These are phyloP conservation scores for Fusarium sp. DNA, from an alignment of 2,329 filamentous ascomycete species.

Conservation along the genomic window DNA sequence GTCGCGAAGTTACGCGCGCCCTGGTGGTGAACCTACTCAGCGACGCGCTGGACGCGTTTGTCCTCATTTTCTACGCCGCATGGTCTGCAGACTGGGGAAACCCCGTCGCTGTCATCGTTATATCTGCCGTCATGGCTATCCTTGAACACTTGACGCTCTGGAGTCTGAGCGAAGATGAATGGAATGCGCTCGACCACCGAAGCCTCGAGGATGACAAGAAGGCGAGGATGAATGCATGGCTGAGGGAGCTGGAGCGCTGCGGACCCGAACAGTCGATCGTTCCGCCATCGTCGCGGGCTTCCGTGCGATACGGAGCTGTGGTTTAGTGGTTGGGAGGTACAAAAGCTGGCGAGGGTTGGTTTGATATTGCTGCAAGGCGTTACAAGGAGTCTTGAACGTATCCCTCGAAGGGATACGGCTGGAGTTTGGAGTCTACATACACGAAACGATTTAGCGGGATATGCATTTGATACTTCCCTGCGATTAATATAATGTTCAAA, in stretches of 20 bases:
- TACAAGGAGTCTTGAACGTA: neutral
- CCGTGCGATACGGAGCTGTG: constrained; percentile 29
- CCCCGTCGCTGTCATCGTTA: constrained; percentile 45
- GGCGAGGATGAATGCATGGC: constrained; percentile 48
- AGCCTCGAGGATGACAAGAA: constrained; percentile 46
- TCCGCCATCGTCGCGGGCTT: constrained; percentile 30
- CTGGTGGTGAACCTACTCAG: constrained; percentile 48
- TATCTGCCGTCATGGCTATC: constrained; percentile 47
- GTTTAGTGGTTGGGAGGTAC: constrained; percentile 13
- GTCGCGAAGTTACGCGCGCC: constrained; percentile 47
- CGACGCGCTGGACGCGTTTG: constrained; percentile 51
- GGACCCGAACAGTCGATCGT: constrained; percentile 29
- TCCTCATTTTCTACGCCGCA: constrained; percentile 50
- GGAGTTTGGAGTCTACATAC: constrained; percentile 17
- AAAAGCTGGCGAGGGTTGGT: neutral
- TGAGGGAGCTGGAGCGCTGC: constrained; percentile 43
- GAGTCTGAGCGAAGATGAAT: constrained; percentile 48
- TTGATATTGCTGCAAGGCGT: constrained; percentile 24
- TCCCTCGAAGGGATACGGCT: neutral
- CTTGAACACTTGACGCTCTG: constrained; percentile 50
- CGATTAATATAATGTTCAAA: neutral
- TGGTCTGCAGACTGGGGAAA: constrained; percentile 47
- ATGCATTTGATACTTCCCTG: neutral
- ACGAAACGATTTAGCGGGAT: neutral
- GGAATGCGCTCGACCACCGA: constrained; percentile 28